Base-by-base conservation (phyloP, 805 yeast genomes). In the Candida tibetensis region DNA sequence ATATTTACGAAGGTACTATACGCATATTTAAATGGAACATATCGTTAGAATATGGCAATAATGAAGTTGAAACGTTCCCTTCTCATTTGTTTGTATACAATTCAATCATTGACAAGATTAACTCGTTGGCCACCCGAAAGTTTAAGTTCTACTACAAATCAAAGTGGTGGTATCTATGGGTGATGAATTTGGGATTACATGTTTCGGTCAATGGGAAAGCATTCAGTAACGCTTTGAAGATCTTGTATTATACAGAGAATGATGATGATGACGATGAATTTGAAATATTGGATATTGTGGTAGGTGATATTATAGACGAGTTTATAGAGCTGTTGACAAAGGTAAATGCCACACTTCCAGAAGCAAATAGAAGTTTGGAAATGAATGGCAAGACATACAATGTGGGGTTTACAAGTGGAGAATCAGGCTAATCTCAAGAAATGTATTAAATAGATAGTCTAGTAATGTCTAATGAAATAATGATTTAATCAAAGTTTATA, bases 41-140 rank as follows among this genome's bases (percentile, higher is more conserved):
- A 5, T 18, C 29, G 17, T 23, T 46, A 14, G 19, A 17, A 2
- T 37, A 38, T 30, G 28, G 15, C 12, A 12, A 16, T 5, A 22
- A 25, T 4, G 22, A 22, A 2, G 28, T 17, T 3, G 62, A 57
- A 36, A 30, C 34, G 3, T 57, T 41, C 36, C 48, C 55, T 4
- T 44, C 58, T 3, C 40, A 46, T 30, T 32, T 51, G 5, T 46
- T 45, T 18, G 48, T 53, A 1, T 53, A 53, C 48, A 49, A 52
- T 30, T 41, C 56, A 4, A 45, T 57, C 3, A 38, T 66, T n/a
- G 71, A 67, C 44, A 63, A 60, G 37, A 59, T 68, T 40, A 67
- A 69, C 45, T 59, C 70, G 2, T 46, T 62, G 19, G 74, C 72
- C 1, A 42, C 46, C 2, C 55, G 74, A 21, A 63, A 59, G 45